phyloP scores from a whole-genome alignment of 2,329 filamentous ascomycete genomes.

The Cordyceps farinosa region DNA sequence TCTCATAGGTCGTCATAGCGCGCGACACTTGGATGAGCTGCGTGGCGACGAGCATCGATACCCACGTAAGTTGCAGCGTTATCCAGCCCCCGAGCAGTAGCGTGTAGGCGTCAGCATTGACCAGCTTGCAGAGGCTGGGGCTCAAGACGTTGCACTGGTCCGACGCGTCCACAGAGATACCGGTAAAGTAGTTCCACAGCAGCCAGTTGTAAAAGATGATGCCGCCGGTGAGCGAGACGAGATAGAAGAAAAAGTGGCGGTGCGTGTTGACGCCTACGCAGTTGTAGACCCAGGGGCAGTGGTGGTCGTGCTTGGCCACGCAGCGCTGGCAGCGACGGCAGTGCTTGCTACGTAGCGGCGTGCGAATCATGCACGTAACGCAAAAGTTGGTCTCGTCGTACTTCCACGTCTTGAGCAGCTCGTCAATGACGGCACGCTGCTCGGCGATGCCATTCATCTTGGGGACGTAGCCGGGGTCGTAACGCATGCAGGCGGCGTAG shows the following conservation, averaged over 20 bases:
- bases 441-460: constrained; percentile 86
- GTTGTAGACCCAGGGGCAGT: constrained; percentile 98
- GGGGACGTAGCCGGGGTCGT: constrained; percentile 89
- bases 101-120: constrained; percentile 81
- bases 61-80: constrained; percentile 84
- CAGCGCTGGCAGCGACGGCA: constrained; percentile 88
- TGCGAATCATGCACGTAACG: constrained; percentile 89
- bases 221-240: constrained; percentile 72
- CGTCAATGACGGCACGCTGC: constrained; percentile 84
- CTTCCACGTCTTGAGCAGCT: constrained; percentile 78
- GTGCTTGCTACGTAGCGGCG: constrained; percentile 91
- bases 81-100: constrained; percentile 77
- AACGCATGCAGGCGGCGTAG: constrained; percentile 78
- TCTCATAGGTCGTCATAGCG: constrained; percentile 94
- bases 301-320: constrained; percentile 94
- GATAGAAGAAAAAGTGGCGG: constrained; percentile 89
- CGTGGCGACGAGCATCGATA: constrained; percentile 93
- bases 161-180: constrained; percentile 50
- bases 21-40: constrained; percentile 89
- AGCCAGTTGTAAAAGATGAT: constrained; percentile 70
- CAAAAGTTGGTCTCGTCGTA: constrained; percentile 96
- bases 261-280: constrained; percentile 96
- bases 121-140: constrained; percentile 67
- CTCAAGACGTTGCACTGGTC: constrained; percentile 71
- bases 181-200: constrained; percentile 66